Evolutionary conservation across 2,329 filamentous ascomycete species (phyloP).

Genomic region (Graphilbum ipis-grandicollis): DNA sequence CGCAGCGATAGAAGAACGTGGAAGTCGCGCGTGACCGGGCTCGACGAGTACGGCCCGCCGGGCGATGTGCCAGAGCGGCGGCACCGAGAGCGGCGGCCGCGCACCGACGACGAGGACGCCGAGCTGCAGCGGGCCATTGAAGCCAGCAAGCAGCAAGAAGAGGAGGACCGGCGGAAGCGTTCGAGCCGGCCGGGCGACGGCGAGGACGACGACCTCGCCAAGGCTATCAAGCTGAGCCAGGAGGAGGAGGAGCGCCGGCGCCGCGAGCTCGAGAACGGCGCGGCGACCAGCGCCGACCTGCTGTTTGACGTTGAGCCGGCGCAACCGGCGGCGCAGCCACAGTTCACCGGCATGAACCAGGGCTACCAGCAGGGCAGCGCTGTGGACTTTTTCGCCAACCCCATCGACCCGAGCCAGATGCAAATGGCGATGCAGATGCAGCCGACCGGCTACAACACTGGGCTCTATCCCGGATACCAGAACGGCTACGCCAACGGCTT

Average conservation of each 20-base stretch:
- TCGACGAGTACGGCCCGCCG: slow-evolving; percentile 58
- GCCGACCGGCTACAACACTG: slow-evolving; percentile 59
- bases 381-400: slow-evolving; percentile 95
- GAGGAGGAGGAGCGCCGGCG: slow-evolving; percentile 84
- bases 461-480: slow-evolving; percentile 34
- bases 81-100: slow-evolving; percentile 29
- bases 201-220: slow-evolving; percentile 78
- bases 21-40: slow-evolving; percentile 89
- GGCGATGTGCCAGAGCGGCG: slow-evolving; percentile 22
- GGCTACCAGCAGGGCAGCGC: slow-evolving; percentile 93
- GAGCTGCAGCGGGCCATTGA: slow-evolving; percentile 85
- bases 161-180: slow-evolving; percentile 68
- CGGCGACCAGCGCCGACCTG: slow-evolving; percentile 46
- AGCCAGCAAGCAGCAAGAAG: slow-evolving; percentile 87
- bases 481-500: slow-evolving; percentile 59
- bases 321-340: slow-evolving; percentile 39
- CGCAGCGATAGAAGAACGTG: slow-evolving; percentile 82
- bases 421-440: slow-evolving; percentile 52
- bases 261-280: slow-evolving; percentile 51
- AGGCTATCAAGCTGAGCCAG: slow-evolving; percentile 87
- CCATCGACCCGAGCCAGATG: slow-evolving; percentile 60
- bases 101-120: slow-evolving; percentile 63
- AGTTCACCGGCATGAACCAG: slow-evolving; percentile 83
- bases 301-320: slow-evolving; percentile 69
- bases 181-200: slow-evolving; percentile 35